A percentile compares a stretch with the other conserved stretches of the same genome.
These are phyloP conservation scores for Stephania japonica DNA, from an alignment of 164 flowering plant species.

Conservation along the genomic window DNA sequence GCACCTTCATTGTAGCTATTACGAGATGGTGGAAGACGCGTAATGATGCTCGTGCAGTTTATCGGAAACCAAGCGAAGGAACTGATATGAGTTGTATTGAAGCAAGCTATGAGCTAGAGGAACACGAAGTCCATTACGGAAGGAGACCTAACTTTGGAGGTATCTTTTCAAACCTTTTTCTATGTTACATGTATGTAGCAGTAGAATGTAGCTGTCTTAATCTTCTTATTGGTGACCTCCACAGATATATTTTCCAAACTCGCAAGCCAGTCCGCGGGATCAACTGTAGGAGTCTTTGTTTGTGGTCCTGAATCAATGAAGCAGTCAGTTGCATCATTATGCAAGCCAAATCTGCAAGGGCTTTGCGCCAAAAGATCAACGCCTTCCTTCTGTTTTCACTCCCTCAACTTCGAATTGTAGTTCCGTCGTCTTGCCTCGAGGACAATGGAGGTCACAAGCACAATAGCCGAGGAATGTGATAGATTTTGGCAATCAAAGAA, in stretches of 20 bases:
- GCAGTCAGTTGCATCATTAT: constrained; percentile 50
- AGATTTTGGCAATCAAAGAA: background rate
- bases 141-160: constrained; percentile 73
- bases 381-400: constrained; percentile 51
- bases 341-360: constrained; percentile 29
- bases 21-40: constrained; percentile 44
- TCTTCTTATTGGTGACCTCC: constrained; percentile 10
- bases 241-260: constrained; percentile 52
- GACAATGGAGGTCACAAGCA: background rate
- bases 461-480: background rate
- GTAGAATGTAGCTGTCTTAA: background rate
- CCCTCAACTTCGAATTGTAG: constrained; percentile 71
- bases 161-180: constrained; percentile 17
- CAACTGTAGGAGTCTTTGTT: constrained; percentile 57
- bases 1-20: constrained; percentile 28
- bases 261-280: constrained; percentile 33
- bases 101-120: constrained; percentile 24
- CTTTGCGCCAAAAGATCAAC: constrained; percentile 23
- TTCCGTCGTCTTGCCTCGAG: background rate
- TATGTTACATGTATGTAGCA: background rate
- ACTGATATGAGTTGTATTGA: constrained; percentile 17
- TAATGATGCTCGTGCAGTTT: constrained; percentile 19
- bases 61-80: constrained; percentile 20
- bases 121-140: constrained; percentile 61
- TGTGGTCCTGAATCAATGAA: constrained; percentile 83